Conservation (phyloP, 768 basidiomycete genomes). For the Erythrobasidium yunnanense region DNA sequence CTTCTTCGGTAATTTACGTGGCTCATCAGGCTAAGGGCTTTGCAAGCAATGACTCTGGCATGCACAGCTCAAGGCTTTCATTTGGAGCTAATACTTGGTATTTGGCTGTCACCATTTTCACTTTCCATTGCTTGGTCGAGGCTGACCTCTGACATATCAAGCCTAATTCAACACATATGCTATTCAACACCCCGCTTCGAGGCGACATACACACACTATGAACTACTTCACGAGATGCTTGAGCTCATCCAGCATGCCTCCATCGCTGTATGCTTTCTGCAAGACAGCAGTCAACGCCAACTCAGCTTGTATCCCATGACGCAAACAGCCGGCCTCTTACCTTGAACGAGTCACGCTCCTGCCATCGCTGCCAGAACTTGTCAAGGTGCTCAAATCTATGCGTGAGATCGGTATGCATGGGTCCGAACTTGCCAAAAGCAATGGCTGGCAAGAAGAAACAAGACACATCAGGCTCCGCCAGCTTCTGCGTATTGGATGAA, state of each 20-base stretch:
- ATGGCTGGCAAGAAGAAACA: too few relatives aligned
- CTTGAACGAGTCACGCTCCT: constrained; percentile 26
- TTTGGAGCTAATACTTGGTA: too few relatives aligned
- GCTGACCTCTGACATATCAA: too few relatives aligned
- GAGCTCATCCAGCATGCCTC: constrained; percentile 25
- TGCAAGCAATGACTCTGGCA: too few relatives aligned
- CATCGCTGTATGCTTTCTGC: constrained; percentile 23
- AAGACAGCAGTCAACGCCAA: background rate
- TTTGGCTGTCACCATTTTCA: too few relatives aligned
- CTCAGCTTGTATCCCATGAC: background rate
- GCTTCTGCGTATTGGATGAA: too few relatives aligned
- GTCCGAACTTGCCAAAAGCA: constrained; percentile 27
- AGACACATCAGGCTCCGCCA: too few relatives aligned
- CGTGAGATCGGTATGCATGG: constrained; percentile 26
- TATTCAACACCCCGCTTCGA: too few relatives aligned
- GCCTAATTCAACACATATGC: too few relatives aligned
- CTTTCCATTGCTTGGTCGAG: too few relatives aligned
- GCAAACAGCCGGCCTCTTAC: background rate
- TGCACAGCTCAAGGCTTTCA: too few relatives aligned
- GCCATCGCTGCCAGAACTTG: constrained; percentile 29
- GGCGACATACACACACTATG: too few relatives aligned
- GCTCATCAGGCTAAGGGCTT: background rate
- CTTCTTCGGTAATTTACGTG: background rate
- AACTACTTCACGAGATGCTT: constrained; percentile 23
- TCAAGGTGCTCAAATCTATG: constrained; percentile 28